Evolutionary conservation across 345 rosid genomes (phyloP).

Genomic region (Lenwebbia sp.): DNA sequence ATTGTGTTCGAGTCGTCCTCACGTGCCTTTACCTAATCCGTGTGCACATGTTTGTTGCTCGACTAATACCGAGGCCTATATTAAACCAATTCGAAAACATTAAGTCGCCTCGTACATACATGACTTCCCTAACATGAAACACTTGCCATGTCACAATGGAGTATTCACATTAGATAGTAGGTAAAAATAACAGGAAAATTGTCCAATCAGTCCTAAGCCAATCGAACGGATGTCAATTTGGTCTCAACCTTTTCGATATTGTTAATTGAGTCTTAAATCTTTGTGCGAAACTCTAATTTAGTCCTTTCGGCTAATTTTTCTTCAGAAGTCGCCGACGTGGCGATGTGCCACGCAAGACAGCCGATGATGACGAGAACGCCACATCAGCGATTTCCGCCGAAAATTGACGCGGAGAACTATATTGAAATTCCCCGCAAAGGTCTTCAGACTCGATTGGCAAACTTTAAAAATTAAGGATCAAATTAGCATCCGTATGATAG

Average conservation of each 20-base stretch:
- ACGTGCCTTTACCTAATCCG: background rate
- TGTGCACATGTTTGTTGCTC: background rate
- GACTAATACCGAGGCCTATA: background rate
- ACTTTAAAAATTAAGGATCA: too few relatives aligned
- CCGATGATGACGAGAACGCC: too few relatives aligned
- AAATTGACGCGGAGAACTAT: too few relatives aligned
- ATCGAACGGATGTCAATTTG: background rate
- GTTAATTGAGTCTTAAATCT: background rate
- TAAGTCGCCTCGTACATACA: background rate
- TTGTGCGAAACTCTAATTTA: rapidly evolving
- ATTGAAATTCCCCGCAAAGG: background rate
- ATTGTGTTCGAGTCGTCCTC: background rate
- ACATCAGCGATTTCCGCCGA: rapidly evolving
- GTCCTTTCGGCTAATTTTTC: rapidly evolving
- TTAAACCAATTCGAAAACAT: background rate
- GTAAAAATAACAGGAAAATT: background rate
- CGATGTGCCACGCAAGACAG: rapidly evolving
- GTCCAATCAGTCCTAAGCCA: background rate
- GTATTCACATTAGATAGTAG: background rate
- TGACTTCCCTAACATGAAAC: background rate
- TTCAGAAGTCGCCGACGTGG: rapidly evolving
- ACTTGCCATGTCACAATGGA: background rate
- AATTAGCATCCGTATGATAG: background rate
- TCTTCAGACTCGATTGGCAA: background rate
- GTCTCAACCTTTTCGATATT: rapidly evolving